phyloP scores from a whole-genome alignment of 176 grass and related monocot genomes.

The Phragmites australis region DNA sequence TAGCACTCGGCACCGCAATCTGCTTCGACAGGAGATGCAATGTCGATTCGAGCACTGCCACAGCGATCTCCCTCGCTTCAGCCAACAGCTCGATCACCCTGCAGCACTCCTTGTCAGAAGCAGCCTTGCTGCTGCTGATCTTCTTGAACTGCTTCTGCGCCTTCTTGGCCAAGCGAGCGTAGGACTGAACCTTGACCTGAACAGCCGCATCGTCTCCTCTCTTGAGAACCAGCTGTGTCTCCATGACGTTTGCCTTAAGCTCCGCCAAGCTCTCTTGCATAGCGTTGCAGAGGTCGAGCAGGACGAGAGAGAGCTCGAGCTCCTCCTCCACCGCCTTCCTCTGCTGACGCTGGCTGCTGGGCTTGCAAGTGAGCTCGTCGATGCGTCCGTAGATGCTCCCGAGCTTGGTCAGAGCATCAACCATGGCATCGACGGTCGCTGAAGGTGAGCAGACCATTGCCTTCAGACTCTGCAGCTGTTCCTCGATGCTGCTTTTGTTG shows the following conservation, averaged over 20 bases:
- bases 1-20: not conserved
- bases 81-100: slow-evolving; percentile 15
- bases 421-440: not conserved
- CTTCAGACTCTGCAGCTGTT: slow-evolving; percentile 25
- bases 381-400: slow-evolving; percentile 26
- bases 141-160: slow-evolving; percentile 13
- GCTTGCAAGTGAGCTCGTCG: slow-evolving; percentile 32
- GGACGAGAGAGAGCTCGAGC: slow-evolving; percentile 32
- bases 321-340: slow-evolving; percentile 43
- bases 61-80: slow-evolving; percentile 18
- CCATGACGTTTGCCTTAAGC: slow-evolving; percentile 13
- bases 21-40: not conserved
- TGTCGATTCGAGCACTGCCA: slow-evolving; percentile 5
- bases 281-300: slow-evolving; percentile 35
- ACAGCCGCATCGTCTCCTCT: not conserved
- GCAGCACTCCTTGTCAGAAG: not conserved
- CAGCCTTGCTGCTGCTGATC: not conserved
- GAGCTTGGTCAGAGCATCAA: slow-evolving; percentile 16
- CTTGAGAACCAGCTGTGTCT: slow-evolving; percentile 24
- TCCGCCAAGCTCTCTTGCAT: slow-evolving; percentile 18
- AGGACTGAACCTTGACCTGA: not conserved
- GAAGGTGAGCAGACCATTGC: slow-evolving; percentile 7
- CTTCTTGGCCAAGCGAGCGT: not conserved
- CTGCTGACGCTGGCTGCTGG: slow-evolving; percentile 42
- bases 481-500: not conserved